Base-by-base conservation (phyloP, 1,284 basidiomycete genomes). In the Heliocybe sulcata region DNA sequence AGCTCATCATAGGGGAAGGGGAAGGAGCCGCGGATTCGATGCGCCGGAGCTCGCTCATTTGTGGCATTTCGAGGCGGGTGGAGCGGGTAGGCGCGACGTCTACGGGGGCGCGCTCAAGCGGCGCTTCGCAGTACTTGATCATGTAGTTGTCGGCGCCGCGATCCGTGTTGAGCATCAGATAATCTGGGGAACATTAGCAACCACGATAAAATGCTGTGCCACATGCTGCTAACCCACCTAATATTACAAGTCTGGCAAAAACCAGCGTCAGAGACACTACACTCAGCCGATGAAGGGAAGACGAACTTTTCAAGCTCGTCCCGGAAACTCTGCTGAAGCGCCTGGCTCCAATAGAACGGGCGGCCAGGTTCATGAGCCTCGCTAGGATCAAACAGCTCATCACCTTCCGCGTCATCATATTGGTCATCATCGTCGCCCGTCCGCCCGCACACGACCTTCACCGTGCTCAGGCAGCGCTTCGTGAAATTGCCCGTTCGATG, bases 151-250 rank as follows among this genome's bases (percentile, higher is more conserved):
- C 90, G 2, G 87, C 84, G 35, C 84, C 88, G 53, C 87, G 82
- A 62, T 90, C 90, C 11, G 92, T 94, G 67, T 93, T 93, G 55
- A 90, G 81, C 90, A 94, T 94, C 48, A 94, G 77, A 69, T 87
- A 93, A 69, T 94, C 92, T 35, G 26, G 45, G 31, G 35, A 35
- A 2, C 4, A 31, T 33, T 9, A 27, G 31, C 45, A 48, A 14
- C 47, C 14, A 33, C n/a, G 51, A 38, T 6, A 29, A 53, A 51
- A 26, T 50, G 31, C 14, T 22, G 8, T 16, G 38, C 38, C 25
- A 27, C 12, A 51, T 6, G 20, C 23, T 4, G 47, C 16, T 16
- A 20, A 50, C 67, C 35, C 69, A 89, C 85, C 90, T 65, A 94
- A 72, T 56, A 93, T 87, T 27, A 94, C 89, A 25, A 94, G 81